phyloP scores from a whole-genome alignment of 768 basidiomycete genomes.

The Leccinum arenicola region DNA sequence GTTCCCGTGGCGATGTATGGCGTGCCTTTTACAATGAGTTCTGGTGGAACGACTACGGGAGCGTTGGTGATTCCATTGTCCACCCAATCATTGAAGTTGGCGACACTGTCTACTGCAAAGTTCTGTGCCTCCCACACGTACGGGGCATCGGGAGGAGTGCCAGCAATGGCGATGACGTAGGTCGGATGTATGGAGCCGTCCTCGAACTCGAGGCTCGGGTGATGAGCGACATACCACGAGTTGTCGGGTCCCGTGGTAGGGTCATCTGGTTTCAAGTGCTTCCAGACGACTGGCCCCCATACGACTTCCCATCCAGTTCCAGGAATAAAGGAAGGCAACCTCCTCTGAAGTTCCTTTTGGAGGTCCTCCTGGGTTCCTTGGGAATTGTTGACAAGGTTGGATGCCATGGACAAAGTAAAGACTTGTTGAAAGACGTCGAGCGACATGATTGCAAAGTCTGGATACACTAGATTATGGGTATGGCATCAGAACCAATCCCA shows the following conservation, averaged over 20 bases:
- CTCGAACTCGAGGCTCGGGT: slow-evolving; percentile 1
- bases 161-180: slow-evolving; percentile 14
- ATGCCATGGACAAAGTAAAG: not conserved
- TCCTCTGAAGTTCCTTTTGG: not conserved
- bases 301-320: slow-evolving; percentile 3
- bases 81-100: slow-evolving; percentile 10
- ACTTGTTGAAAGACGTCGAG: not conserved
- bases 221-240: slow-evolving; percentile 13
- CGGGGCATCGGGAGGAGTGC: not conserved
- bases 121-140: slow-evolving; percentile 4
- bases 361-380: not conserved
- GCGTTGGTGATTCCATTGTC: not conserved
- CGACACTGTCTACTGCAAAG: slow-evolving; percentile 1
- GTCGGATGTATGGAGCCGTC: not conserved
- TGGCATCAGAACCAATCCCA: not conserved
- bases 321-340: not conserved
- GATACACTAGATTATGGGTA: not conserved
- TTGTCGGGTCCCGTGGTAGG: slow-evolving; percentile 5
- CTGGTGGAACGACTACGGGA: not conserved
- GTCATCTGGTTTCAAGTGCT: not conserved
- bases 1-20: slow-evolving; percentile 8
- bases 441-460: not conserved
- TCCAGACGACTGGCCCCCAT: slow-evolving; percentile 14
- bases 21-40: not conserved
- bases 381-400: not conserved